Conservation (phyloP, 805 yeast genomes). For the Myxozyma monticola region DNA sequence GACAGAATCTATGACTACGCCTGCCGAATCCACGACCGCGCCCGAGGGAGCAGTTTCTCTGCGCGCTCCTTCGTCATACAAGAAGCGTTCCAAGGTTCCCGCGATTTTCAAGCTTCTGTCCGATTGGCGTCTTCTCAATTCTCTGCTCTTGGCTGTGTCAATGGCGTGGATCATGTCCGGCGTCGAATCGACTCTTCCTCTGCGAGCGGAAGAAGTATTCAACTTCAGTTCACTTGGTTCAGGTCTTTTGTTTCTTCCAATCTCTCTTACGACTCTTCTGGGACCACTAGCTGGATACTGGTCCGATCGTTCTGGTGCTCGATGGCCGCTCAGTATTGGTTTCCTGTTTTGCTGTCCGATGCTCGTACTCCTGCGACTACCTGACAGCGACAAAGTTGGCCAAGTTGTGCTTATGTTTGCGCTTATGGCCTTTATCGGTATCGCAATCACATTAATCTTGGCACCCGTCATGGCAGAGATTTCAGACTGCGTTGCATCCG, state of each 20-base stretch:
- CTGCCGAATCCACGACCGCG: neutral
- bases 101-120: conserved; percentile 9
- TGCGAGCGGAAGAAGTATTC: conserved; percentile 36
- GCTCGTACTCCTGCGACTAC: conserved; percentile 35
- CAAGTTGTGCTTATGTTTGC: conserved; percentile 37
- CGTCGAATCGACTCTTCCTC: conserved; percentile 39
- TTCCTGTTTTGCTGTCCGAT: conserved; percentile 29
- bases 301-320: conserved; percentile 36
- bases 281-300: conserved; percentile 37
- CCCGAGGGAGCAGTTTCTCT: neutral
- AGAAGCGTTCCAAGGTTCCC: conserved; percentile 1
- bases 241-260: conserved; percentile 38
- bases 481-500: conserved; percentile 30
- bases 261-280: conserved; percentile 36
- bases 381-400: conserved; percentile 30
- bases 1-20: neutral
- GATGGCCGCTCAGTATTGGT: conserved; percentile 34
- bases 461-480: conserved; percentile 38
- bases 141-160: conserved; percentile 33
- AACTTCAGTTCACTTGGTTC: conserved; percentile 36
- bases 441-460: conserved; percentile 29
- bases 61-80: neutral
- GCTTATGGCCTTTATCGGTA: conserved; percentile 35
- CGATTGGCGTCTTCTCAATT: conserved; percentile 30
- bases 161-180: conserved; percentile 38